A percentile compares a stretch with the other conserved stretches of the same genome.
Conservation (phyloP, 1,139 yeast species). For the Saccharomyces uvarum region DNA sequence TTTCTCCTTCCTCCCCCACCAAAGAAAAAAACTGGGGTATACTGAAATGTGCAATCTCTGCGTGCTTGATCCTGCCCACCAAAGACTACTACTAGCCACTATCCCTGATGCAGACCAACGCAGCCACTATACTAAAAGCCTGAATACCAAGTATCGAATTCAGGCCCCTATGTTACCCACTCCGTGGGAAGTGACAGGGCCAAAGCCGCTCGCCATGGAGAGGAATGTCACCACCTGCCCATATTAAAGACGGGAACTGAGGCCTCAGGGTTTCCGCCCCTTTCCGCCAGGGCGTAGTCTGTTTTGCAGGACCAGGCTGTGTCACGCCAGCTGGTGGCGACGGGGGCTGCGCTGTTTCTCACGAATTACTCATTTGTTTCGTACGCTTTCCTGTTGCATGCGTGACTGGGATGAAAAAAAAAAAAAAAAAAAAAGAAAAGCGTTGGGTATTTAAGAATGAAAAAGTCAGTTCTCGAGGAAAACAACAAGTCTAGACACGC, state of each 20-base stretch:
- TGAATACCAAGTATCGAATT: neutral
- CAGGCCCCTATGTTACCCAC: neutral
- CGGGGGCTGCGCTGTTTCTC: neutral
- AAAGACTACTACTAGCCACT: neutral
- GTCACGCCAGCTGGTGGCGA: neutral
- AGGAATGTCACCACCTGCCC: neutral
- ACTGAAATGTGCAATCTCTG: neutral
- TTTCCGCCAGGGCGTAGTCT: neutral
- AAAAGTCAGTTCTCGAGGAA: constrained; percentile 1
- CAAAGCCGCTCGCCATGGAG: neutral
- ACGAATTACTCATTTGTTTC: neutral
- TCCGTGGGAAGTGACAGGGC: neutral
- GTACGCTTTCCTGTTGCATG: neutral
- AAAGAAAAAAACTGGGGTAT: neutral
- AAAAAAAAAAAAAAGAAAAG: neutral
- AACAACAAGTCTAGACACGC: neutral
- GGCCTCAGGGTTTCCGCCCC: neutral
- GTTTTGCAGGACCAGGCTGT: neutral
- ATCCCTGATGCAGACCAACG: neutral
- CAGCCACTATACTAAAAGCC: neutral
- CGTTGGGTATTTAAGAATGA: neutral
- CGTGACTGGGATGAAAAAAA: neutral
- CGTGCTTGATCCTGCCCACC: neutral
- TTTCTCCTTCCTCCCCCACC: neutral
- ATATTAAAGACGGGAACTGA: neutral